Evolutionary conservation across 2,329 filamentous ascomycete species (phyloP), one percentile per base, ranked within the genome.

Genomic region (Pyricularia grisea): DNA sequence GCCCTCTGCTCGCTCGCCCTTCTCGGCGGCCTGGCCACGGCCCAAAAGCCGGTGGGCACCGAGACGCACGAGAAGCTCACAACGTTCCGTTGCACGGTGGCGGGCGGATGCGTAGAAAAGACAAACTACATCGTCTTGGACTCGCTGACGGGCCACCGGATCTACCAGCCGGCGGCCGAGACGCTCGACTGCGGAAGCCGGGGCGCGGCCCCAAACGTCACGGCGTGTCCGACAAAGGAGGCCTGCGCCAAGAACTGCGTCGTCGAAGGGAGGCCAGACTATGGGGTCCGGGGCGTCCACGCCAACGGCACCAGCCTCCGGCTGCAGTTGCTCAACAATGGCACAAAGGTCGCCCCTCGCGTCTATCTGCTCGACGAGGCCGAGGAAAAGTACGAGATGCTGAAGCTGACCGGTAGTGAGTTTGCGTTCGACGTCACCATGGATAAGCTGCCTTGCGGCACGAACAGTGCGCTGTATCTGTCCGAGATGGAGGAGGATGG

Each of bases 401-500:
- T 89, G 75, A 80, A 85, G 70, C 79, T 89, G 67, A 79, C 84
- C 68, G 84, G 84, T 77, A 79, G 84, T 73, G 88, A 90, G 75
- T 84, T 90, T 74, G 84, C 83, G 14, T 88, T 90, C 70, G 87
- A 89, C 68, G 87, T 89, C 17, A 87, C 90, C 75, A 81, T 88
- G 63, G 87, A 86, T 55, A 81, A 83, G 71, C 80, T 89, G 31
- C 83, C 84, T 63, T 90, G 88, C 74, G 88, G 88, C 70, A 78
- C 89, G 73, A 90, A 90, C 77, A 87, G 86, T 68, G 87, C 87
- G 14, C 77, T 90, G 50, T 89, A 90, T 79, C 83, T 90, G 55
- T 81, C 84, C 30, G 80, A 82, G 75, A 83, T 83, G 81, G 82
- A 85, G 14, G 79, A 81, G 7, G 85, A 89, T 73, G 90, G 90